These are phyloP conservation scores for Kalanchoe fedtschenkoi DNA, from an alignment of 164 flowering plant genomes.

Conservation along the genomic window DNA sequence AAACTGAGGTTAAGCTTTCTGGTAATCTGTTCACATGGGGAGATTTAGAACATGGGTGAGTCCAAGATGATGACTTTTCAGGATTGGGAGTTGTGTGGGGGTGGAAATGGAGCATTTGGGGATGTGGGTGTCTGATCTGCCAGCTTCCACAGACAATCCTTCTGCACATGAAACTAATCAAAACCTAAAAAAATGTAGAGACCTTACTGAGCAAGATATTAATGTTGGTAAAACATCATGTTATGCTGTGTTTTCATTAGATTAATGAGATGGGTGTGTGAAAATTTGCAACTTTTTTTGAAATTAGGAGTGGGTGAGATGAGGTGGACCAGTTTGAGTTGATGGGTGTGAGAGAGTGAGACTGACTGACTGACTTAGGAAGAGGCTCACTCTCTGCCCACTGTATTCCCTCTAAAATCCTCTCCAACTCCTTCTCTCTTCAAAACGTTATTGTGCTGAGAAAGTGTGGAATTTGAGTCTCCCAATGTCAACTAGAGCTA, in stretches of 20 bases:
- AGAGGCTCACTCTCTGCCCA: conserved; percentile 2
- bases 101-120: not conserved
- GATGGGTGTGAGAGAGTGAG: conserved; percentile 6
- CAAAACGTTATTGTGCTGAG: too few relatives aligned
- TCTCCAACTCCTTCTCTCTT: too few relatives aligned
- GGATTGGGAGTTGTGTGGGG: not conserved
- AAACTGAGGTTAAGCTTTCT: not conserved
- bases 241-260: not conserved
- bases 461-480: too few relatives aligned
- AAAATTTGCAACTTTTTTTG: not conserved
- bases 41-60: not conserved
- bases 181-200: not conserved
- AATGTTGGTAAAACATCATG: not conserved
- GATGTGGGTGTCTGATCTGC: not conserved
- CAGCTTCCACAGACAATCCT: not conserved
- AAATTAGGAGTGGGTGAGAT: not conserved
- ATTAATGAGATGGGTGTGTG: not conserved
- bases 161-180: not conserved
- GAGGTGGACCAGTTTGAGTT: not conserved
- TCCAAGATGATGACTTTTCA: not conserved
- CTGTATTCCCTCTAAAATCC: not conserved
- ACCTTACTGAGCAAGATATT: not conserved
- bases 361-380: not conserved
- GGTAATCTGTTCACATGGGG: conserved; percentile 1
- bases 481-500: too few relatives aligned